Evolutionary conservation across 768 basidiomycete species (phyloP), one percentile per base, ranked within the genome.

Genomic region (Tylopilus sp.): DNA sequence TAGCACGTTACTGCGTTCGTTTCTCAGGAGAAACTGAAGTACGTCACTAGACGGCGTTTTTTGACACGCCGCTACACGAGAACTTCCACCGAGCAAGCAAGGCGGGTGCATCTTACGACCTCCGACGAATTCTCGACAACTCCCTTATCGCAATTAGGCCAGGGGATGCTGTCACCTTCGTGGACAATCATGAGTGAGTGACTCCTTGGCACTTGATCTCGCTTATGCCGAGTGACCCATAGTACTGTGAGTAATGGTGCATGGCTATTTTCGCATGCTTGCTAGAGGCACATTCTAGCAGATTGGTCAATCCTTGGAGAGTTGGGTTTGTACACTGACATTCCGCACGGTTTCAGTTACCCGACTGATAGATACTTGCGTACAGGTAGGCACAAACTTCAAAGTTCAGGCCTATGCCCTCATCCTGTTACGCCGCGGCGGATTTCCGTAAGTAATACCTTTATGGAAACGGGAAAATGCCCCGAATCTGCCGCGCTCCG

Each of bases 41-140:
- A 20, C 21, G 31, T 46, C 48, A 52, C 30, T 67, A 95, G 86
- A 82, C 88, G 11, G 78, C 92, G 0, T 91, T 95, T 63, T 97
- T 97, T 57, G 94, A 97, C 64, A 90, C 91, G 7, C 91, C 91
- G 18, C 75, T 98, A 20, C 94, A 98, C 63, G 77, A 82, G 69
- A 91, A 90, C 57, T 85, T 95, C 62, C 76, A 85, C 61, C 74
- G 77, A 52, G 94, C 94, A 12, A 89, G 90, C 65, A 79, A 82
- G 55, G 72, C 73, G 15, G 78, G 84, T 26, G 74, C 76, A 31
- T 71, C 75, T 17, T 95, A 82, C 60, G 93, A 95, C 69, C 75
- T 98, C 41, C 74, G 91, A 53, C 79, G 65, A 28, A 84, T 98
- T 53, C 72, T 94, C 36, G 74, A 86, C 46, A 74, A 78, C 41